A percentile compares a stretch with the other conserved stretches of the same genome.
phyloP scores from a whole-genome alignment of 2,329 filamentous ascomycete species.

The Hymenoscyphus scutula region DNA sequence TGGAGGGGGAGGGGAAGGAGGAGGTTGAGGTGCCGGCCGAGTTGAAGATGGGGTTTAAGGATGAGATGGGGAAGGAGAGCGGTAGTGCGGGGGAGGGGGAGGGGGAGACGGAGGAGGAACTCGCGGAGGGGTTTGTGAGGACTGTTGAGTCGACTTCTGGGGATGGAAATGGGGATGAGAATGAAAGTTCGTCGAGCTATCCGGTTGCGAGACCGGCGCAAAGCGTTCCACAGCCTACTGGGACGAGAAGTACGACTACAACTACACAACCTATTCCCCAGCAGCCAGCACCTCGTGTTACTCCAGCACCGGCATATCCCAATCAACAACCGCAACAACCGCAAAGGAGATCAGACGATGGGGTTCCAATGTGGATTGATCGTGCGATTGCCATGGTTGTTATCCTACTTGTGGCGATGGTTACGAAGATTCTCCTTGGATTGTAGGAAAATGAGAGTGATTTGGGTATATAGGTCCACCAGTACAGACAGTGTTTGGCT shows the following conservation, averaged over 20 bases:
- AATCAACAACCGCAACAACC: constrained; percentile 24
- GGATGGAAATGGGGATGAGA: background rate
- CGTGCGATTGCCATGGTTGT: constrained; percentile 73
- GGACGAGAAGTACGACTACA: constrained; percentile 18
- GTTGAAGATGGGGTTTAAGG: constrained; percentile 64
- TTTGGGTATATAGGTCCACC: too few species aligned
- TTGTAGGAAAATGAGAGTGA: background rate
- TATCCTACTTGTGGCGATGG: constrained; percentile 66
- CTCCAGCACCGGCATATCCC: background rate
- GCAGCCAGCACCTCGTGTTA: constrained; percentile 1
- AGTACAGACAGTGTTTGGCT: too few species aligned
- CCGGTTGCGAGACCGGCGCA: constrained; percentile 34
- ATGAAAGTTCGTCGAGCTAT: constrained; percentile 23
- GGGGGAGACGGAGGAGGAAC: constrained; percentile 43
- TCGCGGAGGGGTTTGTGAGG: constrained; percentile 58
- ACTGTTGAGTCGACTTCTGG: constrained; percentile 34
- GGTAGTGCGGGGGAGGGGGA: constrained; percentile 14
- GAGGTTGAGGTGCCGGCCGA: constrained; percentile 50
- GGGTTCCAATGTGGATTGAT: constrained; percentile 74
- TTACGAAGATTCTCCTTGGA: constrained; percentile 51
- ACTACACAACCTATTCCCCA: constrained; percentile 20
- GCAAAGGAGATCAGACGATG: constrained; percentile 38
- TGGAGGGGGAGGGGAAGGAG: constrained; percentile 41
- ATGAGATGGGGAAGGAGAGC: constrained; percentile 60
- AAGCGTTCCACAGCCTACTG: constrained; percentile 37